These are phyloP conservation scores for Oryza rufipogon DNA, from an alignment of 176 grass and related monocot species.

Conservation along the genomic window DNA sequence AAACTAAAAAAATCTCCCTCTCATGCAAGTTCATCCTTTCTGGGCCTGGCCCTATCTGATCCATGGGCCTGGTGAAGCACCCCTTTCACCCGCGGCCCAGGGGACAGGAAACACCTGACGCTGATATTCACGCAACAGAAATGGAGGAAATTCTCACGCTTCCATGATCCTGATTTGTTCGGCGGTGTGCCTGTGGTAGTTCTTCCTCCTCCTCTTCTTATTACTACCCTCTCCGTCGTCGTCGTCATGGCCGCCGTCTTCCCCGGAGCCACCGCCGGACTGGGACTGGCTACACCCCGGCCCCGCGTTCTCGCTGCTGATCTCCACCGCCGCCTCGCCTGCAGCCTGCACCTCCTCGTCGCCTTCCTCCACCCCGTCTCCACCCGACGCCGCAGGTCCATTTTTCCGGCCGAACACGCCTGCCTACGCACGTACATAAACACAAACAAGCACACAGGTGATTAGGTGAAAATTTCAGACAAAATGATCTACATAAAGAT, in stretches of 20 bases:
- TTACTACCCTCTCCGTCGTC: slow-evolving; percentile 10
- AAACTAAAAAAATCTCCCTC: not conserved
- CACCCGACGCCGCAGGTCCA: slow-evolving; percentile 31
- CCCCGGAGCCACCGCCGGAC: slow-evolving; percentile 45
- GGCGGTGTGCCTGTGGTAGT: slow-evolving; percentile 68
- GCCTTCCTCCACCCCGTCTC: slow-evolving; percentile 45
- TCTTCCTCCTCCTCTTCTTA: slow-evolving; percentile 67
- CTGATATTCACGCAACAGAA: not conserved
- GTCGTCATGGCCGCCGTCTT: slow-evolving; percentile 39
- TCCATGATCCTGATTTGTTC: slow-evolving; percentile 82
- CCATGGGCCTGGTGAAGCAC: not conserved
- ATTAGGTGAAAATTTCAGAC: not conserved
- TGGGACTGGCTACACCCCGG: slow-evolving; percentile 8
- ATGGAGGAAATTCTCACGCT: slow-evolving; percentile 34
- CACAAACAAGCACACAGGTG: not conserved
- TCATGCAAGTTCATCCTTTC: not conserved
- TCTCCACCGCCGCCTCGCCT: slow-evolving; percentile 35
- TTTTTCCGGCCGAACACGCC: slow-evolving; percentile 60
- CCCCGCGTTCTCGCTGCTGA: slow-evolving; percentile 66
- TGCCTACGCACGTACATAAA: slow-evolving; percentile 44
- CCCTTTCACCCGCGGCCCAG: not conserved
- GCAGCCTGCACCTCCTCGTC: slow-evolving; percentile 48
- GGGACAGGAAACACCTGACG: not conserved
- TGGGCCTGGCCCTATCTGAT: not conserved
- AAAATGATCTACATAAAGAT: not conserved